Conservation (phyloP, 1,284 basidiomycete genomes). For the Mycosarcoma maydis region DNA sequence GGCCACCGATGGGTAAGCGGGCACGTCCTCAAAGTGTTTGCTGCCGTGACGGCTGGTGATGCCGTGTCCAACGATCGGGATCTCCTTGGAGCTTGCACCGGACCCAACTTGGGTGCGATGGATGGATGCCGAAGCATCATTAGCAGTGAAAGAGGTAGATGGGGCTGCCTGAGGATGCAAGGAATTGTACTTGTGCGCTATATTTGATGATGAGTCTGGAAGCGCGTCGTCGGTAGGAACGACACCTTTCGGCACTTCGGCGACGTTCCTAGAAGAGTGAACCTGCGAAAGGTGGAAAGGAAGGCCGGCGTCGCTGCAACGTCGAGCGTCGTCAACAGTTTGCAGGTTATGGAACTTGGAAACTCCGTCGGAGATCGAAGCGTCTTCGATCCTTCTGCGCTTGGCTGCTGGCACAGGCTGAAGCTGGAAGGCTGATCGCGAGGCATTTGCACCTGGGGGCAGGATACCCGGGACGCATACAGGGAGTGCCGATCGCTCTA, state of each 20-base stretch:
- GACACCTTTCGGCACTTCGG: not conserved
- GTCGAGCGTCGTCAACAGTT: constrained; percentile 7
- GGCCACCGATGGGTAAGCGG: constrained; percentile 11
- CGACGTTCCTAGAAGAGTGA: not conserved
- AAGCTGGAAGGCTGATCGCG: constrained; percentile 19
- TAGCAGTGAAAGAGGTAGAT: too few relatives aligned
- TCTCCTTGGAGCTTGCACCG: not conserved
- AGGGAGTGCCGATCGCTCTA: not conserved
- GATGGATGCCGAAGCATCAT: too few relatives aligned
- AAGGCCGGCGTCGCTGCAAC: constrained; percentile 24
- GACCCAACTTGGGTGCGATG: too few relatives aligned
- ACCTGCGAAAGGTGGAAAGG: not conserved
- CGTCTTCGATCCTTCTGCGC: constrained; percentile 29
- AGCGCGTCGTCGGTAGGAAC: not conserved
- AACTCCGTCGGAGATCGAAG: not conserved
- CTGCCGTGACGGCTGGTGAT: not conserved
- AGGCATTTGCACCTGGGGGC: not conserved
- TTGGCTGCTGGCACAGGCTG: constrained; percentile 29
- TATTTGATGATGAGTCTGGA: not conserved
- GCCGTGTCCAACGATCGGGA: not conserved
- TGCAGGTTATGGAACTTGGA: not conserved
- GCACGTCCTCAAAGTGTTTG: not conserved
- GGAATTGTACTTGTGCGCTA: not conserved
- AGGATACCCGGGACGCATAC: not conserved
- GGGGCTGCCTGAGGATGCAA: too few relatives aligned